These are phyloP conservation scores for Sporodiniella umbellata DNA, from an alignment of 371 early-diverging fungal species.

Conservation along the genomic window DNA sequence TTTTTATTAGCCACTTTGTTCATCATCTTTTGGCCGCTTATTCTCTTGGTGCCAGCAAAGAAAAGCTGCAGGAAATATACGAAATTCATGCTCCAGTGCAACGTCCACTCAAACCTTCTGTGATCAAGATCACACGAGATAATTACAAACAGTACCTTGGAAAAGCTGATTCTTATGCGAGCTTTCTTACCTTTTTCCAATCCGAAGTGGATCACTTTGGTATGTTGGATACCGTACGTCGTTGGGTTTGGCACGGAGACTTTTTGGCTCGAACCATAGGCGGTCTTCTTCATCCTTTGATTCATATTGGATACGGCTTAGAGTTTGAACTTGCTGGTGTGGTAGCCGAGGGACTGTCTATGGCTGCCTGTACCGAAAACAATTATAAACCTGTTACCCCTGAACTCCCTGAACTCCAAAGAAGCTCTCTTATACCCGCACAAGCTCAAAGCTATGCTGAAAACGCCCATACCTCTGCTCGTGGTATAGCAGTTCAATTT, in stretches of 20 bases:
- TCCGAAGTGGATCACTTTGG: constrained; percentile 44
- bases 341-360: constrained; percentile 57
- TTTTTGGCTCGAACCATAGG: constrained; percentile 42
- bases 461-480: constrained; percentile 8
- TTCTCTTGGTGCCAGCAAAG: constrained; percentile 47
- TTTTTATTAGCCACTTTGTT: constrained; percentile 38
- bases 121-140: constrained; percentile 26
- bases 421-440: not conserved
- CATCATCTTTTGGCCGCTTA: constrained; percentile 58
- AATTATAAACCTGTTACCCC: constrained; percentile 15
- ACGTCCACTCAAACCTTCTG: constrained; percentile 27
- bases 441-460: constrained; percentile 15
- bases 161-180: constrained; percentile 42
- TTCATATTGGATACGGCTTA: constrained; percentile 64
- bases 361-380: constrained; percentile 37
- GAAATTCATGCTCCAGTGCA: constrained; percentile 39
- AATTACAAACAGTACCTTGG: constrained; percentile 42
- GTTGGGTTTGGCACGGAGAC: constrained; percentile 46
- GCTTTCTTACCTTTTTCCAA: constrained; percentile 45
- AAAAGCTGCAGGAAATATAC: constrained; percentile 51
- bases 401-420: constrained; percentile 8
- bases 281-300: constrained; percentile 59
- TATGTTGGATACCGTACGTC: constrained; percentile 37
- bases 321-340: constrained; percentile 58
- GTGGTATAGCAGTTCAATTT: constrained; percentile 3